These are phyloP conservation scores for Colletotrichum tamarilloi DNA, from an alignment of 2,329 filamentous ascomycete species.

Conservation along the genomic window DNA sequence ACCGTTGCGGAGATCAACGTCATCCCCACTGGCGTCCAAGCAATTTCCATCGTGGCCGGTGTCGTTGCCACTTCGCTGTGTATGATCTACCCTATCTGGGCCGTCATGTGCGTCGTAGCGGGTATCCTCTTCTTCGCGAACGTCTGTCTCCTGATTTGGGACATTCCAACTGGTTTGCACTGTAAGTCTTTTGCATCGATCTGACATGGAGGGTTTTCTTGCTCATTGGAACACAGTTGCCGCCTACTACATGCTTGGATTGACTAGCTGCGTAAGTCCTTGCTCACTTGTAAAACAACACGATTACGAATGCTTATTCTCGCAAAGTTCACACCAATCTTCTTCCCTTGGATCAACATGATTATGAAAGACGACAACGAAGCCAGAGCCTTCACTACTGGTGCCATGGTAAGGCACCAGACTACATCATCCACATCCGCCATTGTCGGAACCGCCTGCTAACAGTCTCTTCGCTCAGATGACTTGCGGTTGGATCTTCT, in stretches of 20 bases:
- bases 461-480: neutral
- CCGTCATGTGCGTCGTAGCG: constrained; percentile 39
- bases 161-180: constrained; percentile 35
- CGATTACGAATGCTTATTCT: too few species aligned
- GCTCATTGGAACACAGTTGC: constrained; percentile 2
- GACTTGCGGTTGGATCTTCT: constrained; percentile 34
- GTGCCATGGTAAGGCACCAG: constrained; percentile 18
- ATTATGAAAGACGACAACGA: constrained; percentile 36
- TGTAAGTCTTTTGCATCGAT: neutral
- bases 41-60: constrained; percentile 38
- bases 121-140: constrained; percentile 34
- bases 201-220: neutral
- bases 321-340: constrained; percentile 19
- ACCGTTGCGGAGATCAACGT: constrained; percentile 37
- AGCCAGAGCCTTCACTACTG: constrained; percentile 34
- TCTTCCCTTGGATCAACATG: constrained; percentile 36
- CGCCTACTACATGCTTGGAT: constrained; percentile 35
- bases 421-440: too few species aligned
- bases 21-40: constrained; percentile 36
- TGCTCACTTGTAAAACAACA: too few species aligned
- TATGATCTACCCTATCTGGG: constrained; percentile 46
- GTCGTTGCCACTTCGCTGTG: constrained; percentile 41
- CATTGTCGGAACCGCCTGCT: too few species aligned
- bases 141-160: constrained; percentile 33
- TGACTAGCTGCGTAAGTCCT: constrained; percentile 32